Evolutionary conservation across 192 early-diverging fungal species (phyloP).

Genomic region (Mortierella alpina): DNA sequence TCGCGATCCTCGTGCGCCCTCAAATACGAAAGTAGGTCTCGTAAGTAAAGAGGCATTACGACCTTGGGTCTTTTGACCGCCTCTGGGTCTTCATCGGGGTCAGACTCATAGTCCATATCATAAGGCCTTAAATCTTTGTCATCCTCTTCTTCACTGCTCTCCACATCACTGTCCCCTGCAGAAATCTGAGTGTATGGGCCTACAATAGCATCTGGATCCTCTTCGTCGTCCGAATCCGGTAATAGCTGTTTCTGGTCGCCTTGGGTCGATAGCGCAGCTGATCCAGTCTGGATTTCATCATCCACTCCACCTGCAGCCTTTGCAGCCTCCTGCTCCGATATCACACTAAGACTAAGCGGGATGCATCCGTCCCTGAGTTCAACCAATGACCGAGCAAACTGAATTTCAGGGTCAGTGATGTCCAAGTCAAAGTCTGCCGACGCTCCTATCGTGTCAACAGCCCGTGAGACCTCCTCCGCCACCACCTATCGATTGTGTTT

Average conservation of each 20-base stretch:
- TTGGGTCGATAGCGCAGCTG: not conserved
- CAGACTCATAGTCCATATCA: slow-evolving; percentile 45
- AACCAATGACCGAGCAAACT: slow-evolving; percentile 30
- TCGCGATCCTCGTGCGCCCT: slow-evolving; percentile 44
- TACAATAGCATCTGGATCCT: slow-evolving; percentile 26
- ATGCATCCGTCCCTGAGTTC: slow-evolving; percentile 18
- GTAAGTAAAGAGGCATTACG: slow-evolving; percentile 21
- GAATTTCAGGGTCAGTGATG: slow-evolving; percentile 7
- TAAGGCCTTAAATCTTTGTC: slow-evolving; percentile 41
- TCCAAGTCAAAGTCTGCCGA: slow-evolving; percentile 40
- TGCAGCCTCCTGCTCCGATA: not conserved
- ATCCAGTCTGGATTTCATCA: not conserved
- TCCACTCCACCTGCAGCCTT: not conserved
- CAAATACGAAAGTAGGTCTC: slow-evolving; percentile 25
- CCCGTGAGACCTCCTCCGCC: slow-evolving; percentile 38
- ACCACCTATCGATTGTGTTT: slow-evolving; percentile 16
- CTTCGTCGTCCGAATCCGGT: slow-evolving; percentile 32
- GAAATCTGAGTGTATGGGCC: not conserved
- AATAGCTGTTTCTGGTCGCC: not conserved
- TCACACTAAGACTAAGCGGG: not conserved
- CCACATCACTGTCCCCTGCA: not conserved
- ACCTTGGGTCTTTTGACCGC: slow-evolving; percentile 26
- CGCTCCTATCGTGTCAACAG: slow-evolving; percentile 14
- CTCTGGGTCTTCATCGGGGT: slow-evolving; percentile 33
- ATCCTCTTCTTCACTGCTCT: slow-evolving; percentile 8